phyloP scores from a whole-genome alignment of 2,329 filamentous ascomycete genomes.

The Microdochium bolleyi region DNA sequence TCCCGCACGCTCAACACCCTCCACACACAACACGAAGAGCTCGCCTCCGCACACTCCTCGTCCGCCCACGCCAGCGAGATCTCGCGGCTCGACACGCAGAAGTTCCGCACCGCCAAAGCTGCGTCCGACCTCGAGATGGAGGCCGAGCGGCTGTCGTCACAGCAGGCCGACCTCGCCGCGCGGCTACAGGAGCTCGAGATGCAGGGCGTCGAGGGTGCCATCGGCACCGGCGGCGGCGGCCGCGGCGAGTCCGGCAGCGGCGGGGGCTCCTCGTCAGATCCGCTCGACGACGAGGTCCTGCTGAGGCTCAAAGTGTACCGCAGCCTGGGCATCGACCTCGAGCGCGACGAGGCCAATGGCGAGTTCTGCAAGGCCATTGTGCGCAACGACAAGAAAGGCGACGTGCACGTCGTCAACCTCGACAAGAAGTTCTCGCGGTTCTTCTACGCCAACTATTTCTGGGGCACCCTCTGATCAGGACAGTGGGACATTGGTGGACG shows the following conservation, averaged over 20 bases:
- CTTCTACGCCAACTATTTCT: conserved; percentile 95
- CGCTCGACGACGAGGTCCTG: conserved; percentile 55
- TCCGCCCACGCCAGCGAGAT: conserved; percentile 78
- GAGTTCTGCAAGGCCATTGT: conserved; percentile 83
- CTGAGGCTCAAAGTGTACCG: conserved; percentile 86
- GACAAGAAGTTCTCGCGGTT: conserved; percentile 85
- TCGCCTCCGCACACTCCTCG: conserved; percentile 66
- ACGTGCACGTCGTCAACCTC: conserved; percentile 91
- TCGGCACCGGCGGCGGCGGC: conserved; percentile 20
- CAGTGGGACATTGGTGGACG: too few species aligned
- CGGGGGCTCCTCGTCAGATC: conserved; percentile 16
- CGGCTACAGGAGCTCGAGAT: conserved; percentile 75
- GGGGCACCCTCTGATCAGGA: conserved; percentile 79
- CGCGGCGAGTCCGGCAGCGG: conserved; percentile 4
- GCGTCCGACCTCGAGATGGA: conserved; percentile 87
- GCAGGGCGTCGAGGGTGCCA: conserved; percentile 72
- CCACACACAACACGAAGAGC: conserved; percentile 68
- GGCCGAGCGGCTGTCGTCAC: conserved; percentile 78
- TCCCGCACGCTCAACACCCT: conserved; percentile 70
- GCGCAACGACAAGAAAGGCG: conserved; percentile 76
- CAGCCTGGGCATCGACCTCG: conserved; percentile 82
- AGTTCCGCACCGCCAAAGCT: conserved; percentile 90
- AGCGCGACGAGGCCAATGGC: conserved; percentile 63
- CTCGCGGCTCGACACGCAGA: conserved; percentile 80
- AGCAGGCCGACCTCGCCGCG: conserved; percentile 66